phyloP scores from a whole-genome alignment of 164 flowering plant species.

The Sextonia rubra region DNA sequence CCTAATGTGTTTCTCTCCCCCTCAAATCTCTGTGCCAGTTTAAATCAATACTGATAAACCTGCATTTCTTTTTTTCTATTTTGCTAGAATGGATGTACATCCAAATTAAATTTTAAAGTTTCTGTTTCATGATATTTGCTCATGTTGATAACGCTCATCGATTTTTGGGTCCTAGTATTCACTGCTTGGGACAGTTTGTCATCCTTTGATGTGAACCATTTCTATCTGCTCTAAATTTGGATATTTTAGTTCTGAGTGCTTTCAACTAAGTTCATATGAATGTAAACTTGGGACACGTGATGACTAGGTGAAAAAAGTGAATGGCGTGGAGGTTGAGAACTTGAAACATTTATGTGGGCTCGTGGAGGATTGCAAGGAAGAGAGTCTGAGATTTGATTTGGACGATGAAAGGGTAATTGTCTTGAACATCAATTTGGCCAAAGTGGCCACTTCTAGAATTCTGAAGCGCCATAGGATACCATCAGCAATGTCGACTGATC shows the following conservation, averaged over 20 bases:
- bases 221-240: background rate
- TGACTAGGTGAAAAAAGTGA: conserved; percentile 69
- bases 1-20: background rate
- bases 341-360: conserved; percentile 68
- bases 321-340: conserved; percentile 66
- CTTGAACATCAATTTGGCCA: conserved; percentile 57
- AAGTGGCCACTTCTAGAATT: conserved; percentile 68
- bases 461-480: conserved; percentile 85
- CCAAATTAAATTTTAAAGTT: too few species aligned
- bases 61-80: background rate
- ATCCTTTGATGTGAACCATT: background rate
- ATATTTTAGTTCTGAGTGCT: background rate
- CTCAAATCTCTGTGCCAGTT: too few species aligned
- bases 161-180: background rate
- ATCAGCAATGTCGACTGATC: conserved; percentile 67
- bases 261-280: background rate
- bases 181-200: background rate
- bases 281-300: background rate
- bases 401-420: conserved; percentile 83
- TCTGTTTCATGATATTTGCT: too few species aligned
- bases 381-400: conserved; percentile 73
- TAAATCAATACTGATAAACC: background rate
- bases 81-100: too few species aligned
- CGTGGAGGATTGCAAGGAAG: conserved; percentile 53
- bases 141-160: background rate